Evolutionary conservation across 176 grass and related monocot species (phyloP).

Genomic region (Rhynchospora pubera): DNA sequence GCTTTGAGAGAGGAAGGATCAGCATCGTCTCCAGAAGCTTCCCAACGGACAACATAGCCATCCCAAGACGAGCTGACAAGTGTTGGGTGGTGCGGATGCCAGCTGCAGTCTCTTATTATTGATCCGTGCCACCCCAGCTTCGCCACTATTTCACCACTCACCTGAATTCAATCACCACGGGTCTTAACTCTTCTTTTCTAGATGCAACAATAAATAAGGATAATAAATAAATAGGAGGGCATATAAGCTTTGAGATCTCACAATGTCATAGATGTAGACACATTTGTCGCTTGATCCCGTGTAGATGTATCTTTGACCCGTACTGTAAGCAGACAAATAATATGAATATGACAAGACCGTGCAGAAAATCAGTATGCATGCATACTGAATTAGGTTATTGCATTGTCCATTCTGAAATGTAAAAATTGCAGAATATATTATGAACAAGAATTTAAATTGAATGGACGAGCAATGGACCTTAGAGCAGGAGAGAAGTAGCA

Average conservation of each 20-base stretch:
- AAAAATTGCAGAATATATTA: background rate
- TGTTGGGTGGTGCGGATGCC: conserved; percentile 59
- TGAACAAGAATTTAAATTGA: background rate
- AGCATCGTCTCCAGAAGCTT: conserved; percentile 30
- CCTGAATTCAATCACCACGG: conserved; percentile 23
- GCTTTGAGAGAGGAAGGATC: conserved; percentile 19
- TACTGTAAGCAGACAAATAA: conserved; percentile 41
- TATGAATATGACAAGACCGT: background rate
- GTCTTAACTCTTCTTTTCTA: background rate
- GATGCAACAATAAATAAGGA: conserved; percentile 2
- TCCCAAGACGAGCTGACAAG: conserved; percentile 88
- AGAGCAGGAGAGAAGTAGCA: conserved; percentile 89
- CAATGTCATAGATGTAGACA: conserved; percentile 88
- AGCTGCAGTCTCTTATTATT: conserved; percentile 80
- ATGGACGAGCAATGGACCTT: conserved; percentile 30
- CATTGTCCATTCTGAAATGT: background rate
- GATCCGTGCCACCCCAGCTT: conserved; percentile 56
- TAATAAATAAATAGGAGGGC: background rate
- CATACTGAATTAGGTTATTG: too few species aligned
- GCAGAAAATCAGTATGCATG: background rate
- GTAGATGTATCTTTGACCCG: conserved; percentile 94
- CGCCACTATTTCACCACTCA: conserved; percentile 39
- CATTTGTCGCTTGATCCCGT: conserved; percentile 73
- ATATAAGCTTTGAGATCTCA: conserved; percentile 30
- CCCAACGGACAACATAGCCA: conserved; percentile 58